phyloP scores from a whole-genome alignment of 192 early-diverging fungal genomes.

The Umbelopsis vinacea region DNA sequence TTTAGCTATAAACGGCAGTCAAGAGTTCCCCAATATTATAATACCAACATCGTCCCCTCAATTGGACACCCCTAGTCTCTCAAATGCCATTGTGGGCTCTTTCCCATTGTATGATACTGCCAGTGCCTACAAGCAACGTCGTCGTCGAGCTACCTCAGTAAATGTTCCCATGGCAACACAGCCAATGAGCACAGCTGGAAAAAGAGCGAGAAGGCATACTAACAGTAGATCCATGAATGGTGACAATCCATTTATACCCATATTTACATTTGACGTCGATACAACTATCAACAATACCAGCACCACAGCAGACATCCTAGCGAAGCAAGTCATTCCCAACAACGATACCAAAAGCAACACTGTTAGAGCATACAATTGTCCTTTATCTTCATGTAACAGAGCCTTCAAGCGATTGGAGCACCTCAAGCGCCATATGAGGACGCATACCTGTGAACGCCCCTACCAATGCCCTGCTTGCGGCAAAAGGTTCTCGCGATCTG shows the following conservation, averaged over 20 bases:
- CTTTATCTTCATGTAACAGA: conserved; percentile 52
- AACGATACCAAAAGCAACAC: conserved; percentile 6
- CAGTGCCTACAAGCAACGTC: conserved; percentile 74
- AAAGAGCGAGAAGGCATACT: conserved; percentile 34
- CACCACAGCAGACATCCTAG: not conserved
- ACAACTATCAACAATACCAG: not conserved
- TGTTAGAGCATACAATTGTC: conserved; percentile 50
- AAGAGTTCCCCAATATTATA: not conserved
- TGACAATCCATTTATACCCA: conserved; percentile 7
- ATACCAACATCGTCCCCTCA: not conserved
- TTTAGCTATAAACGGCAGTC: not conserved
- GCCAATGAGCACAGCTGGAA: conserved; percentile 18
- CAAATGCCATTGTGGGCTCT: conserved; percentile 51
- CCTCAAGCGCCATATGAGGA: conserved; percentile 60
- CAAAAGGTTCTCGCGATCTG: conserved; percentile 62
- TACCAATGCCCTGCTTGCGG: conserved; percentile 59
- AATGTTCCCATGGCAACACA: conserved; percentile 14
- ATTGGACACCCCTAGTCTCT: conserved; percentile 4
- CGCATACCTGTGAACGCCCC: conserved; percentile 62
- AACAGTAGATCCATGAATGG: not conserved
- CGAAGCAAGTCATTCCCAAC: not conserved
- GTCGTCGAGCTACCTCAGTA: conserved; percentile 57
- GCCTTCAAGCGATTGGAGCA: conserved; percentile 64
- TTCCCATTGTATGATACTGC: conserved; percentile 71
- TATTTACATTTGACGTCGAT: not conserved